These are phyloP conservation scores for Rhizopogon salebrosus DNA, from an alignment of 768 basidiomycete species.

Conservation along the genomic window DNA sequence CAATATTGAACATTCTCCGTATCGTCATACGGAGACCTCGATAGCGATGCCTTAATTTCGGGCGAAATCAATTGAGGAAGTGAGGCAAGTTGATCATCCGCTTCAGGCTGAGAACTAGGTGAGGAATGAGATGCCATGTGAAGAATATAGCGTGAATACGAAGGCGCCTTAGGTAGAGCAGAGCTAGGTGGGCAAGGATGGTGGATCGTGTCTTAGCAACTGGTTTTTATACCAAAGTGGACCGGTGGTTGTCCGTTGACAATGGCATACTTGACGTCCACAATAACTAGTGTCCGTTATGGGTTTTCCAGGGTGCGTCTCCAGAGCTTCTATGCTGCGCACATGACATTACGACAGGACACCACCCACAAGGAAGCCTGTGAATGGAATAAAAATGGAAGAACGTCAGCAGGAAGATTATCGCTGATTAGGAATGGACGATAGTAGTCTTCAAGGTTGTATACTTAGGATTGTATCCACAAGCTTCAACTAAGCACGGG, in stretches of 20 bases:
- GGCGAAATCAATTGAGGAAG: conserved; percentile 11
- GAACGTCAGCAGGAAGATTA: neutral
- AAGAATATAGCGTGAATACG: conserved; percentile 5
- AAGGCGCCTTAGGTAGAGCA: conserved; percentile 16
- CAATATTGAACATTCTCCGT: conserved; percentile 20
- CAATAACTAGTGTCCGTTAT: conserved; percentile 19
- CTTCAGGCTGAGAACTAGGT: conserved; percentile 7
- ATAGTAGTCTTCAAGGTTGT: neutral
- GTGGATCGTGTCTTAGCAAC: neutral
- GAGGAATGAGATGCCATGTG: conserved; percentile 2
- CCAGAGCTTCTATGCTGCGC: no score
- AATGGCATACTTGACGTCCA: conserved; percentile 7
- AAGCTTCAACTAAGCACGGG: neutral
- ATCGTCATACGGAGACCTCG: conserved; percentile 18
- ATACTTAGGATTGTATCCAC: no score
- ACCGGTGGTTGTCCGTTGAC: no score
- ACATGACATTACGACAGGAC: no score
- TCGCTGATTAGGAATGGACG: neutral
- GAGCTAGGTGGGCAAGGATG: conserved; percentile 19
- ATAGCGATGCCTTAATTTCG: conserved; percentile 1
- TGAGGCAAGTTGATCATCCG: conserved; percentile 23
- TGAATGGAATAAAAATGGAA: conserved; percentile 18
- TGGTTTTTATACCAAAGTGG: conserved; percentile 15
- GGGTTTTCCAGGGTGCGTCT: neutral
- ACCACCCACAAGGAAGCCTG: no score